These are phyloP conservation scores for Paraconiothyrium sp. DNA, from an alignment of 2,329 filamentous ascomycete species.

Conservation along the genomic window DNA sequence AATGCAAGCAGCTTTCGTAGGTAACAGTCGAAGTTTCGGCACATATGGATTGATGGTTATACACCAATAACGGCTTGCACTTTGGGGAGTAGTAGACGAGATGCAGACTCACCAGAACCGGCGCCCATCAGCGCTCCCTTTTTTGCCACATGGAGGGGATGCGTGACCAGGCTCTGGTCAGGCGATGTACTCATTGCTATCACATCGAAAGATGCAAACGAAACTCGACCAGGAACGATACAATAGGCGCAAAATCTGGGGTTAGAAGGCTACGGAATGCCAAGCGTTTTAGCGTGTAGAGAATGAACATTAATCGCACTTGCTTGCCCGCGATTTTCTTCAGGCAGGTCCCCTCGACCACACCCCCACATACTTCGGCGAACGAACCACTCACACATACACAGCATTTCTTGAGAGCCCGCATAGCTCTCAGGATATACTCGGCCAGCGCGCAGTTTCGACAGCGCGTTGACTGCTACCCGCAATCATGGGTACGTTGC, in stretches of 20 bases:
- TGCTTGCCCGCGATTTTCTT: constrained; percentile 37
- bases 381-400: constrained; percentile 34
- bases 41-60: background rate
- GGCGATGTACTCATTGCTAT: constrained; percentile 32
- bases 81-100: constrained; percentile 1
- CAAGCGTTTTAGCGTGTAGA: constrained; percentile 9
- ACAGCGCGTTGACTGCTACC: constrained; percentile 51
- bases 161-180: constrained; percentile 36
- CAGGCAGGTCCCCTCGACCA: constrained; percentile 26
- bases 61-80: background rate
- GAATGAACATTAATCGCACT: constrained; percentile 25
- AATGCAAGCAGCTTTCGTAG: background rate
- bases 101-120: constrained; percentile 39
- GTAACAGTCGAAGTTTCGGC: background rate
- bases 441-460: constrained; percentile 48
- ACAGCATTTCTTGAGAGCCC: constrained; percentile 36
- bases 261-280: constrained; percentile 2
- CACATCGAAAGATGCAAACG: constrained; percentile 28
- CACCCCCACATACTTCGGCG: constrained; percentile 26
- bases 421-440: constrained; percentile 38
- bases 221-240: constrained; percentile 1
- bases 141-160: constrained; percentile 38
- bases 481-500: constrained; percentile 68
- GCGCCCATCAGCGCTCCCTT: constrained; percentile 39
- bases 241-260: constrained; percentile 5